Evolutionary conservation across 1,139 yeast genomes (phyloP), one percentile per base, ranked within the genome.

Genomic region (Magnusiomyces paraingens): DNA sequence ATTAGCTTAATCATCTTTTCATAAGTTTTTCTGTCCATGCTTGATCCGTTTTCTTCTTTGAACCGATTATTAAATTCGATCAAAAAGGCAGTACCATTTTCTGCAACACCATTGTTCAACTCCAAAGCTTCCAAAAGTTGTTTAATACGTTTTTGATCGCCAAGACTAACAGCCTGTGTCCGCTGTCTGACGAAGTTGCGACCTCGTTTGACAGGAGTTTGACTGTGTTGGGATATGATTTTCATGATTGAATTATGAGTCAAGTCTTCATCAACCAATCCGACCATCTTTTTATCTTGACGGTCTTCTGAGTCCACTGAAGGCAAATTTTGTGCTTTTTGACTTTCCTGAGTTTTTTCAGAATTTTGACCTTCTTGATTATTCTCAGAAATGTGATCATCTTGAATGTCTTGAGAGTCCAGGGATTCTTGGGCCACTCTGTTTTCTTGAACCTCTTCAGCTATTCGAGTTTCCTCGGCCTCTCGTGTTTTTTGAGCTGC

Each of bases 11-110:
- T 54, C 46, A 63, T 68, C 11, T 64, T 62, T 8, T 50, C 52
- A 39, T 66, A 60, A 0, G 76, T 73, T 53, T 64, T 68, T 21
- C 66, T 61, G 51, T 73, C 76, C 47, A 70, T 61, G 2, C 53
- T 55, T 39, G 66, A 66, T 0, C 66, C 66, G 18, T 59, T 55
- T 3, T 55, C 51, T 26, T 54, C 55, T 3, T 59, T 50, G 21
- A 61, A 52, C 48, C 58, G 62, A 10, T 59, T 63, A 46, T 65
- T 61, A 4, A 70, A 51, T 8, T 58, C 61, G 12, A 55, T 51
- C 5, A 60, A 52, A 11, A 72, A 59, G 14, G 55, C 53, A 2
- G 52, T 46, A 1, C 69, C 71, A 2, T 68, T 66, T 35, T 65
- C 69, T 38, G 66, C 57, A 2, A 69, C 67, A 6, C 76, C 76